Evolutionary conservation across 2,329 filamentous ascomycete species (phyloP), one percentile per base, ranked within the genome.

Genomic region (Ilyonectria robusta): DNA sequence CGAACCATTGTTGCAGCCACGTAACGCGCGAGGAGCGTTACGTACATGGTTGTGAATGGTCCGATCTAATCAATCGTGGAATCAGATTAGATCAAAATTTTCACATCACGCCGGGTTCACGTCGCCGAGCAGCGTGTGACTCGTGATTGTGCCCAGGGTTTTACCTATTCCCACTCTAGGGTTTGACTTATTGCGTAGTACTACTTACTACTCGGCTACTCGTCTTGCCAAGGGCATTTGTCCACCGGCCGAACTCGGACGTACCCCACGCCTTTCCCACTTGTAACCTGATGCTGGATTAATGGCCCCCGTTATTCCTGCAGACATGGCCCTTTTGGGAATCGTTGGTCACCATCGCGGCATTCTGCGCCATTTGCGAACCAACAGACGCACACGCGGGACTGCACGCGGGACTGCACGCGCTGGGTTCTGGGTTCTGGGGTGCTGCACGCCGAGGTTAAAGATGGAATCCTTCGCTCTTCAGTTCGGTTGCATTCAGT

Each of bases 81-180:
- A 73, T 72, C 71, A 68, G 71, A 72, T 72, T 70, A 73, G 70
- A 72, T 72, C 51, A 58, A 58, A 65, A 72, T 61, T 21, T 46
- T 60, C 62, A 56, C 59, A 58, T 47, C 40, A 66, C 61, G 72
- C 69, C 70, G 70, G 64, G 70, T 68, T 64, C 31, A 33, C 31
- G 40, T 17, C 40, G n/a, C 40, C 15, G n/a, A n/a, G 40, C 40
- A 6, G 40, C 40, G 40, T 42, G 40, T 42, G 40, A 42, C 40
- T 42, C 40, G 15, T n/a, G 15, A n/a, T 42, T 42, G 4, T 17
- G 40, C 17, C 40, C 15, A n/a, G 40, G 40, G 17, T 42, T 6
- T 42, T 42, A 15, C 37, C 37, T 42, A 8, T 40, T 15, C 15
- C 37, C 7, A 11, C 31, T 23, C 23, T 6, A 33, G 31, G 31